These are phyloP conservation scores for Metschnikowia borealis DNA, from an alignment of 805 yeast genomes.

Conservation along the genomic window DNA sequence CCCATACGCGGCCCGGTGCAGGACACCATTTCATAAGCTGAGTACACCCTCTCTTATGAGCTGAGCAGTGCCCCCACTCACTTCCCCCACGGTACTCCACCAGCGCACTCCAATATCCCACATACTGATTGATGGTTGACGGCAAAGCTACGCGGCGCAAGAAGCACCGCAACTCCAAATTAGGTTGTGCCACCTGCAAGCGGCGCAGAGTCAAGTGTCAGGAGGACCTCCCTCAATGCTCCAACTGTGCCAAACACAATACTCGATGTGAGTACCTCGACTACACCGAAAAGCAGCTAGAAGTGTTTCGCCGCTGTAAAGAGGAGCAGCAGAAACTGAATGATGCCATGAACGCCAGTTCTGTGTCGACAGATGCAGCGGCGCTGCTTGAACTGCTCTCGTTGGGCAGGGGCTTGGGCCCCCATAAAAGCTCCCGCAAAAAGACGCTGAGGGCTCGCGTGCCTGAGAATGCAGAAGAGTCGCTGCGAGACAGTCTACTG, in stretches of 20 bases:
- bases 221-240: slow-evolving; percentile 38
- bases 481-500: not conserved
- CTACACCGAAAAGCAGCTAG: slow-evolving; percentile 29
- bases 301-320: slow-evolving; percentile 23
- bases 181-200: slow-evolving; percentile 19
- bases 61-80: not conserved
- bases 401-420: not conserved
- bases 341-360: not conserved
- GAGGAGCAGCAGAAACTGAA: slow-evolving; percentile 1
- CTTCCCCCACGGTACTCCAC: not conserved
- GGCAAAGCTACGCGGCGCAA: slow-evolving; percentile 15
- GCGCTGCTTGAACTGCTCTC: slow-evolving; percentile 2
- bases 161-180: slow-evolving; percentile 23
- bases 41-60: not conserved
- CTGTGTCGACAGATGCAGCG: not conserved
- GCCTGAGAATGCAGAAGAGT: not conserved
- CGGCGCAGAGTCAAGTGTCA: slow-evolving; percentile 19
- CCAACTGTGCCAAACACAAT: slow-evolving; percentile 39
- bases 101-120: not conserved
- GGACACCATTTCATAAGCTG: not conserved
- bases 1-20: not conserved
- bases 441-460: not conserved
- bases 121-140: not conserved
- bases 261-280: slow-evolving; percentile 38
- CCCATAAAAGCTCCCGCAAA: not conserved